Evolutionary conservation across 169 alveolate species (phyloP).

Genomic region (Plasmodium chabaudi): DNA sequence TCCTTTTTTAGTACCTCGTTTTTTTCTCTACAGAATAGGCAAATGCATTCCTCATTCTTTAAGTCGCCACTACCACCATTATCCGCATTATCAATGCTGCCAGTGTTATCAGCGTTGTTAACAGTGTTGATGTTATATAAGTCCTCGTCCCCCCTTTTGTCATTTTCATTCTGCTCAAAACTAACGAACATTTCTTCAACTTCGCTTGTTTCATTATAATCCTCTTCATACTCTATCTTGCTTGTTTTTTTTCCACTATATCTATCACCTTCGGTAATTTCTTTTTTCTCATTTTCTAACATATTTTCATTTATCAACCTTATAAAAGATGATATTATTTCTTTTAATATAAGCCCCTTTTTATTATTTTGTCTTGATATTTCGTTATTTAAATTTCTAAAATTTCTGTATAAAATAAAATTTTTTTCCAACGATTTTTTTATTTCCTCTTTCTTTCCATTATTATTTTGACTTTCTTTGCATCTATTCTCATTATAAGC

Average conservation of each 20-base stretch:
- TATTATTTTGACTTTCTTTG: background rate
- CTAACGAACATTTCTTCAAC: slow-evolving; percentile 6
- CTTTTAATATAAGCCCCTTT: slow-evolving; percentile 33
- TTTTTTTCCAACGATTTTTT: slow-evolving; percentile 14
- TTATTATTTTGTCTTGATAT: slow-evolving; percentile 50
- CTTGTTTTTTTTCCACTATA: background rate
- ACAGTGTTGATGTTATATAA: too few relatives aligned
- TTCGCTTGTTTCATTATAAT: slow-evolving; percentile 7
- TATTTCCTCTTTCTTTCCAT: background rate
- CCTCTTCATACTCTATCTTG: background rate
- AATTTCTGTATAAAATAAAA: slow-evolving; percentile 44
- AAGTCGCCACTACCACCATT: background rate
- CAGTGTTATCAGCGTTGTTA: slow-evolving; percentile 4
- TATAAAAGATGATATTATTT: slow-evolving; percentile 27
- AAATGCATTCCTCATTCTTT: background rate
- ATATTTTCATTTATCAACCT: slow-evolving; percentile 35
- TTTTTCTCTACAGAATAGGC: slow-evolving; percentile 23
- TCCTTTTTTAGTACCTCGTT: slow-evolving; percentile 19
- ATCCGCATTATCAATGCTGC: too few relatives aligned
- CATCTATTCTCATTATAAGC: background rate
- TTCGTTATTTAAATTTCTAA: slow-evolving; percentile 64
- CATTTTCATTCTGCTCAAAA: background rate
- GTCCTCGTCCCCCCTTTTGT: background rate
- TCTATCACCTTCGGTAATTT: background rate
- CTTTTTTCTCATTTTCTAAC: background rate